These are phyloP conservation scores for Mycena capillaripes DNA, from an alignment of 768 basidiomycete genomes.

Conservation along the genomic window DNA sequence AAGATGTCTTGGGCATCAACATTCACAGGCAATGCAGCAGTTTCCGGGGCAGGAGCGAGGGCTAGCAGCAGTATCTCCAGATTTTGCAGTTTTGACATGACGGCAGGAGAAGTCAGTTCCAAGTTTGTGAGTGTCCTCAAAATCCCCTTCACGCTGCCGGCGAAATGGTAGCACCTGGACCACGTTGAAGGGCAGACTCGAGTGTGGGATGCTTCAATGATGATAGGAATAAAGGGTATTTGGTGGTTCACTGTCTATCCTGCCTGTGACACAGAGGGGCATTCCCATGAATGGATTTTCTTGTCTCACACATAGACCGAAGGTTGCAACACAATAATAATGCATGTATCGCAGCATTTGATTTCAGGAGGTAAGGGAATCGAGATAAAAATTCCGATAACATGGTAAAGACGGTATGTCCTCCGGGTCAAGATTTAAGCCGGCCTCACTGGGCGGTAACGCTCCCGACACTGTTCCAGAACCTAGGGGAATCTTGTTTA, in stretches of 20 bases:
- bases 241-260: neutral
- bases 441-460: constrained; percentile 33
- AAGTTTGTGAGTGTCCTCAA: too few relatives aligned
- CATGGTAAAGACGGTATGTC: too few relatives aligned
- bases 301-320: constrained; percentile 8
- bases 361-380: constrained; percentile 7
- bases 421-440: too few relatives aligned
- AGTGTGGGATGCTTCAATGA: too few relatives aligned
- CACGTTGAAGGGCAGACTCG: too few relatives aligned
- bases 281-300: constrained; percentile 11
- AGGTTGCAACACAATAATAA: constrained; percentile 8
- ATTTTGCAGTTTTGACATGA: neutral
- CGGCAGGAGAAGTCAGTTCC: neutral
- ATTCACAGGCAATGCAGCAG: neutral
- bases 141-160: too few relatives aligned
- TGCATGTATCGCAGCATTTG: neutral
- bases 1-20: neutral
- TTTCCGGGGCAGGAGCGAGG: neutral
- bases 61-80: neutral
- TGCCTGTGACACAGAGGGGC: neutral
- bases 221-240: too few relatives aligned
- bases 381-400: constrained; percentile 10
- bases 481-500: constrained; percentile 6
- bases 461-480: constrained; percentile 33
- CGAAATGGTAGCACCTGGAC: too few relatives aligned